Base-by-base conservation (phyloP, 2,329 filamentous ascomycete species). In the Neofusicoccum kwambonambiense region DNA sequence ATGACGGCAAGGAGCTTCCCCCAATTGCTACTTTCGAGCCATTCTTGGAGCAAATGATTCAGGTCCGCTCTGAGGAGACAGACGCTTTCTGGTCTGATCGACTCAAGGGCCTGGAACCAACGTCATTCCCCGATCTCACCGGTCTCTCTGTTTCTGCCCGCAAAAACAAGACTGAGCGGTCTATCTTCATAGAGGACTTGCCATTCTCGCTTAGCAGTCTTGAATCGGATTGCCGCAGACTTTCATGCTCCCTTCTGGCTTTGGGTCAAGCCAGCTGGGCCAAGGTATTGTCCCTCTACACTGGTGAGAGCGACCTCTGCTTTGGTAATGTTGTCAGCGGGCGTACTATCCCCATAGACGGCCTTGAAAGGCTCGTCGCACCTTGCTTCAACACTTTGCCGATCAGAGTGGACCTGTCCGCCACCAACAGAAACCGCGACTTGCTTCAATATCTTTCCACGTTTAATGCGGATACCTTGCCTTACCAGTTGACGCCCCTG, bases 311-410 rank as follows among this genome's bases (percentile, higher is more conserved):
- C 0, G 93, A 97, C 71, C 71, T 97, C 4, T 95, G 91, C 74
- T 97, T 97, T 71, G 93, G 94, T 0, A 95, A 92, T 70, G 89
- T 97, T 2, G 84, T 94, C 64, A 93, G 87, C 71, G 93, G 93
- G 1, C 87, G 93, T 7, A 89, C 88, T 0, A 73, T 91, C 9
- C 78, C 86, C 0, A 75, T 93, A 2, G 83, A 89, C 5, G 85
- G 84, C 0, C 80, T 94, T 11, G 88, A 93, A 42, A 81, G 83
- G 3, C 84, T 97, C 5, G 86, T 96, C n/a, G 92, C 91, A 0
- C 93, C 93, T 0, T 96, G 92, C 74, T 97, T 97, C 81, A 97
- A 97, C 73, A 96, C 93, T 0, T 78, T 97, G 12, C 92, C 93
- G 0, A 73, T 93, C 1, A 85, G 92, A 31, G 78, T 87, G 15